These are phyloP conservation scores for Escovopsis sp. DNA, from an alignment of 2,329 filamentous ascomycete species.

Conservation along the genomic window DNA sequence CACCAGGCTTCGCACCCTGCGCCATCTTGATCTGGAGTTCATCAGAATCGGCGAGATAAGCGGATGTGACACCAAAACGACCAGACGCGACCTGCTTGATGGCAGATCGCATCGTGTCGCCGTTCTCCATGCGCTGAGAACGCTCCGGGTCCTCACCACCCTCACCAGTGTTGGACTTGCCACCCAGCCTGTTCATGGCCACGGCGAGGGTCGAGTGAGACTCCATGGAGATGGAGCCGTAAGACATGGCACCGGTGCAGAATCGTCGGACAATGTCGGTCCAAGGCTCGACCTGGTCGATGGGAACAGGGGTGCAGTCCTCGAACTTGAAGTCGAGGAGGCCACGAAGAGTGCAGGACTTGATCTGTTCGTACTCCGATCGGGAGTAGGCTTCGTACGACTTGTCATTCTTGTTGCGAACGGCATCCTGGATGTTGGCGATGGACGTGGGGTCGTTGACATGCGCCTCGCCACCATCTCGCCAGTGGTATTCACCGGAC, in stretches of 20 bases:
- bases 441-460: constrained; percentile 91
- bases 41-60: constrained; percentile 87
- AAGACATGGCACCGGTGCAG: constrained; percentile 96
- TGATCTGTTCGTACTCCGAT: constrained; percentile 90
- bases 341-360: constrained; percentile 86
- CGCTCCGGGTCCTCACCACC: constrained; percentile 92
- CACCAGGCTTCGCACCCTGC: constrained; percentile 92
- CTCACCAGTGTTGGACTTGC: constrained; percentile 95
- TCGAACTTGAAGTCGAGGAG: constrained; percentile 95
- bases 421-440: constrained; percentile 92
- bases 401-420: constrained; percentile 94
- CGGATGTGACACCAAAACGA: constrained; percentile 88
- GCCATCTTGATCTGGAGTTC: constrained; percentile 99
- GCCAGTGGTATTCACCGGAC: constrained; percentile 96
- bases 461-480: constrained; percentile 87
- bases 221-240: constrained; percentile 97
- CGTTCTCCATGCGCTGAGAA: constrained; percentile 72
- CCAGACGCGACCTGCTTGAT: constrained; percentile 97
- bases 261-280: constrained; percentile 94
- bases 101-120: constrained; percentile 90
- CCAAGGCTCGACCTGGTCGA: constrained; percentile 96
- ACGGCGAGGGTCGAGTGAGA: constrained; percentile 91
- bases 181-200: constrained; percentile 91
- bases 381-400: constrained; percentile 94
- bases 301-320: constrained; percentile 67